These are phyloP conservation scores for Tubosaeta sp. DNA, from an alignment of 768 basidiomycete genomes.

Conservation along the genomic window DNA sequence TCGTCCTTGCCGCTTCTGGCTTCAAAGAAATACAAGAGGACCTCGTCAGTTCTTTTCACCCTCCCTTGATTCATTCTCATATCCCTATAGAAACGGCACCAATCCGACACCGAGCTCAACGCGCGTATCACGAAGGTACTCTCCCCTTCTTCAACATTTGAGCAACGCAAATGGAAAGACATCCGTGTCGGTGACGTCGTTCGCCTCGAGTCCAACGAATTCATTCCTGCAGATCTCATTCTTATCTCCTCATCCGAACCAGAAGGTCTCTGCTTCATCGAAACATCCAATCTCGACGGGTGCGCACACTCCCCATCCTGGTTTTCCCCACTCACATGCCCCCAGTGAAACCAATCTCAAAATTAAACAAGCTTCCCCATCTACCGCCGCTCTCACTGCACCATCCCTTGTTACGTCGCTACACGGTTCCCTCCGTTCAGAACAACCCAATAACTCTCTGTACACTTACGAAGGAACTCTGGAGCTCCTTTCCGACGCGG, in stretches of 20 bases:
- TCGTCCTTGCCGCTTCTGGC: slow-evolving; percentile 89
- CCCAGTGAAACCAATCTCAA: slow-evolving; percentile 94
- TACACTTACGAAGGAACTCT: slow-evolving; percentile 92
- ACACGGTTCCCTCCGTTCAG: slow-evolving; percentile 83
- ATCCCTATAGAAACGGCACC: slow-evolving; percentile 80
- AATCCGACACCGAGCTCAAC: slow-evolving; percentile 91
- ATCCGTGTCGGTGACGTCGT: slow-evolving; percentile 90
- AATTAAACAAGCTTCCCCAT: slow-evolving; percentile 92
- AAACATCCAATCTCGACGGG: slow-evolving; percentile 98
- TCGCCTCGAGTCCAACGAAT: slow-evolving; percentile 85
- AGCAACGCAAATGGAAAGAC: slow-evolving; percentile 80
- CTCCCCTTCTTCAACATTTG: slow-evolving; percentile 57
- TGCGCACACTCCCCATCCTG: slow-evolving; percentile 31
- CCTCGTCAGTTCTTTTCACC: slow-evolving; percentile 37
- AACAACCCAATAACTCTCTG: slow-evolving; percentile 95
- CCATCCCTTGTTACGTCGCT: slow-evolving; percentile 70
- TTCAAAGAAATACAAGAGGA: slow-evolving; percentile 97
- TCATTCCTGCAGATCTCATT: slow-evolving; percentile 93
- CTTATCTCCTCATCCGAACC: slow-evolving; percentile 89
- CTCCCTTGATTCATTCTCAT: slow-evolving; percentile 1
- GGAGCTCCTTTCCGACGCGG: slow-evolving; percentile 52
- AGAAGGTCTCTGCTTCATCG: slow-evolving; percentile 95
- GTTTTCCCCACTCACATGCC: background rate
- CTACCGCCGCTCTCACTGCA: slow-evolving; percentile 73
- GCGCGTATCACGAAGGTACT: slow-evolving; percentile 77